Evolutionary conservation across 2,329 filamentous ascomycete genomes (phyloP).

Genomic region (Alternaria tenuissima): DNA sequence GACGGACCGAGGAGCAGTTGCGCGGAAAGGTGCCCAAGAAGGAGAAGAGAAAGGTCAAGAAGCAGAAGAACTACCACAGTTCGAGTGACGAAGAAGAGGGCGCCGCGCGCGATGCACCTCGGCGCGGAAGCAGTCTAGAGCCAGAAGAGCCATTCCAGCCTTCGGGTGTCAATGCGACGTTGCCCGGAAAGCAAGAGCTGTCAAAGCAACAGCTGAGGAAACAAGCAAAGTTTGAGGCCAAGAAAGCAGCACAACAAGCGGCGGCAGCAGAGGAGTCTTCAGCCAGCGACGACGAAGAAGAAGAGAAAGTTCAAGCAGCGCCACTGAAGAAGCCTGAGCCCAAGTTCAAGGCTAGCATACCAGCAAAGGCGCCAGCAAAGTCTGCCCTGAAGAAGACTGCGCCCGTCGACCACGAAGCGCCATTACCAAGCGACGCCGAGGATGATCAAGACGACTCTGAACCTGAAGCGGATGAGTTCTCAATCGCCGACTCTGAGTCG

Average conservation of each 20-base stretch:
- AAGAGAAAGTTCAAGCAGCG: slow-evolving; percentile 4
- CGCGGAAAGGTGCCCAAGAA: slow-evolving; percentile 61
- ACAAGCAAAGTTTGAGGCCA: slow-evolving; percentile 26
- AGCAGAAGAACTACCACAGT: slow-evolving; percentile 70
- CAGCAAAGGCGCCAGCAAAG: slow-evolving; percentile 24
- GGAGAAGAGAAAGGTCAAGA: slow-evolving; percentile 67
- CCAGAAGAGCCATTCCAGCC: slow-evolving; percentile 41
- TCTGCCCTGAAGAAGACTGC: slow-evolving; percentile 38
- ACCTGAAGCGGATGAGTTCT: slow-evolving; percentile 48
- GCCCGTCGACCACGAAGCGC: slow-evolving; percentile 39
- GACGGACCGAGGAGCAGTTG: slow-evolving; percentile 68
- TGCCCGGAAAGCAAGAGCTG: slow-evolving; percentile 17
- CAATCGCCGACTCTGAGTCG: slow-evolving; percentile 43
- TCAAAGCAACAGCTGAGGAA: slow-evolving; percentile 29
- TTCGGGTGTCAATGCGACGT: slow-evolving; percentile 33
- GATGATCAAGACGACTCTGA: slow-evolving; percentile 30
- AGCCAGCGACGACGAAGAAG: slow-evolving; percentile 19
- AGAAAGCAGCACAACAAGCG: slow-evolving; percentile 24
- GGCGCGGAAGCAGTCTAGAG: slow-evolving; percentile 22
- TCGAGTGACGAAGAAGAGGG: slow-evolving; percentile 66
- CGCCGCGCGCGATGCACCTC: slow-evolving; percentile 42
- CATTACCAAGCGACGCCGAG: slow-evolving; percentile 36
- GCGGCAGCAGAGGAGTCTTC: slow-evolving; percentile 20
- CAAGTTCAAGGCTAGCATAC: slow-evolving; percentile 32
- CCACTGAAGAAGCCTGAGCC: slow-evolving; percentile 28